Evolutionary conservation across 2,329 filamentous ascomycete genomes (phyloP), one percentile per base, ranked within the genome.

Genomic region (Sarocladium strictum): DNA sequence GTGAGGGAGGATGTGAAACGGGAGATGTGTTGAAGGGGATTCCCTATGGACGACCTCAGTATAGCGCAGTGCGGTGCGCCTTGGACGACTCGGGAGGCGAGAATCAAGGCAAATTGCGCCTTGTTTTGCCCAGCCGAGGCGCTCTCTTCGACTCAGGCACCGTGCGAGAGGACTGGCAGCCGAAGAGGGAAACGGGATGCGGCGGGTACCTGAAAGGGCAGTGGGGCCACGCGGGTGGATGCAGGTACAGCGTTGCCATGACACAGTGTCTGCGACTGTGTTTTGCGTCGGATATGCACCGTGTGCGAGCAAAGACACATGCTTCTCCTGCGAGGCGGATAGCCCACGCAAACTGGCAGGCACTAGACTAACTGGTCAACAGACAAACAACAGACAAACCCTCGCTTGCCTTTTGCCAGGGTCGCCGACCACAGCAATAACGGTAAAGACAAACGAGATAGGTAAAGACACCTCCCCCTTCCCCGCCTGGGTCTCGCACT

Each of bases 1-100:
- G 57, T 58, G 58, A 62, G 59, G 55, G 32, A 53, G 57, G 57
- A 60, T 57, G 54, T 53, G 56, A 59, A 60, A 43, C 58, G 61
- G 57, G 58, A 60, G 41, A 35, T 15, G 40, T 47, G 15, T 47
- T 47, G 29, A 37, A 47, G 41, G 53, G 54, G 26, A 45, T 23
- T 21, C 29, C 47, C 11, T 51, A 10, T 32, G n/a, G n/a, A n/a
- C n/a, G n/a, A n/a, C n/a, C n/a, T 19, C 37, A 12, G 10, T 12
- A 11, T 19, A 9, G 10, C 17, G 17, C 6, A 49, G 43, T 4
- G 6, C 47, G 21, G 17, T 21, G n/a, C 24, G 17, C 35, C 43
- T 23, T 23, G 29, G 21, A 29, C 27, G 27, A 51, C 17, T 21
- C 29, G 15, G 26, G 43, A 32, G 23, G 43, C 43, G 27, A 51